phyloP scores from a whole-genome alignment of 495 filamentous ascomycete species.

The Schizothecium vesticola region DNA sequence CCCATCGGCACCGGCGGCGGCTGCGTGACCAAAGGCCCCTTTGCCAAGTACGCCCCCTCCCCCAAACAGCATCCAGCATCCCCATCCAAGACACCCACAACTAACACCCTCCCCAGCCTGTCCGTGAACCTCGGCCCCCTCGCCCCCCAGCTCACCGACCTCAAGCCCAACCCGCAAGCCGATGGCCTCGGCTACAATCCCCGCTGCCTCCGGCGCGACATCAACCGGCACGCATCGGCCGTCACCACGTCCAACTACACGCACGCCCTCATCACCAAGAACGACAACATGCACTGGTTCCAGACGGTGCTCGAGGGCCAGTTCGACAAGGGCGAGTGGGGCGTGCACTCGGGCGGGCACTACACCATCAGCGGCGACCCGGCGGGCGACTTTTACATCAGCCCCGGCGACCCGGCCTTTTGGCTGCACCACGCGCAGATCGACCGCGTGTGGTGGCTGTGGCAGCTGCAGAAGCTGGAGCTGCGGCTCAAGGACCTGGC shows the following conservation, averaged over 20 bases:
- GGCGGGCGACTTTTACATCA: slow-evolving; percentile 50
- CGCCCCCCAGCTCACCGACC: slow-evolving; percentile 35
- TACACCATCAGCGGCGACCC: slow-evolving; percentile 37
- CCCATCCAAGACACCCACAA: neutral
- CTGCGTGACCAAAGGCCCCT: slow-evolving; percentile 58
- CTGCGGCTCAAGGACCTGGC: slow-evolving; percentile 31
- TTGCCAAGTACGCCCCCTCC: slow-evolving; percentile 32
- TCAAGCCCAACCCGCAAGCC: slow-evolving; percentile 32
- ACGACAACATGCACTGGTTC: slow-evolving; percentile 47
- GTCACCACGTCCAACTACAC: slow-evolving; percentile 27
- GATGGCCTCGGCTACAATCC: slow-evolving; percentile 49
- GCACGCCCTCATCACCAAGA: slow-evolving; percentile 39
- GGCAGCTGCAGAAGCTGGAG: slow-evolving; percentile 56
- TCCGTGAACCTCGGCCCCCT: slow-evolving; percentile 23
- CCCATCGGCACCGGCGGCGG: slow-evolving; percentile 56
- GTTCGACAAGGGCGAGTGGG: slow-evolving; percentile 30
- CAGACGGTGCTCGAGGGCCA: slow-evolving; percentile 37
- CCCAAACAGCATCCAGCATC: neutral
- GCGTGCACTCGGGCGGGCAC: slow-evolving; percentile 63
- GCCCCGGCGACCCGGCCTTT: slow-evolving; percentile 62
- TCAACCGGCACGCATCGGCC: slow-evolving; percentile 50
- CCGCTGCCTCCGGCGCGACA: slow-evolving; percentile 61
- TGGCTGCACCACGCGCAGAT: slow-evolving; percentile 64
- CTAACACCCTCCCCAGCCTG: slow-evolving; percentile 12
- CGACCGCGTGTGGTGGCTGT: slow-evolving; percentile 64